Percentiles rank a stretch among this genome's conserved stretches.
These are phyloP conservation scores for Telopea speciosissima DNA, from an alignment of 177 flowering plant species.

Conservation along the genomic window DNA sequence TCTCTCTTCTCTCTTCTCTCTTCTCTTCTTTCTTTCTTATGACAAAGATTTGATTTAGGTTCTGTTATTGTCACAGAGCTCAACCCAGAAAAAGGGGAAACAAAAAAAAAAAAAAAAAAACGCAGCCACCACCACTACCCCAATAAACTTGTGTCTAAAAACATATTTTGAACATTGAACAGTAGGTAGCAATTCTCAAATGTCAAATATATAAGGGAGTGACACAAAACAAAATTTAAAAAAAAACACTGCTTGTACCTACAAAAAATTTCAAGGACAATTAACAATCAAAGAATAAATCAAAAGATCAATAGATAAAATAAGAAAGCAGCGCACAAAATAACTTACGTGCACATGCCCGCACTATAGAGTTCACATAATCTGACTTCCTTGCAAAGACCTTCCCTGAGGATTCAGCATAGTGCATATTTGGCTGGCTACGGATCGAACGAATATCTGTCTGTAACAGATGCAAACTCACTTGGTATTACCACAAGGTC, in stretches of 20 bases:
- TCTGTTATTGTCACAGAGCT: no score
- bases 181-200: no score
- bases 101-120: no score
- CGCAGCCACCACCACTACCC: no score
- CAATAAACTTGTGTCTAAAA: no score
- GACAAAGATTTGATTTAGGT: no score
- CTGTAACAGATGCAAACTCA: conserved; percentile 28
- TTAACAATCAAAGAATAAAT: neutral
- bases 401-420: conserved; percentile 48
- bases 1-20: no score
- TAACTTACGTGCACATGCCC: conserved; percentile 95
- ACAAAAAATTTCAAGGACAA: neutral
- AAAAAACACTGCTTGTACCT: neutral
- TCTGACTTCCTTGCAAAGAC: conserved; percentile 67
- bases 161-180: no score
- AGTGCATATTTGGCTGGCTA: conserved; percentile 71
- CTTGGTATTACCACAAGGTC: neutral
- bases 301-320: neutral
- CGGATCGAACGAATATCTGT: conserved; percentile 69
- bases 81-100: no score
- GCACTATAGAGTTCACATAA: conserved; percentile 73
- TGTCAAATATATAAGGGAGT: no score
- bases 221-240: no score
- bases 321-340: neutral
- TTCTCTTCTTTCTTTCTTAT: no score